A percentile compares a stretch with the other conserved stretches of the same genome.
These are phyloP conservation scores for Aspergillus pseudoterreus DNA, from an alignment of 2,329 filamentous ascomycete genomes.

Conservation along the genomic window DNA sequence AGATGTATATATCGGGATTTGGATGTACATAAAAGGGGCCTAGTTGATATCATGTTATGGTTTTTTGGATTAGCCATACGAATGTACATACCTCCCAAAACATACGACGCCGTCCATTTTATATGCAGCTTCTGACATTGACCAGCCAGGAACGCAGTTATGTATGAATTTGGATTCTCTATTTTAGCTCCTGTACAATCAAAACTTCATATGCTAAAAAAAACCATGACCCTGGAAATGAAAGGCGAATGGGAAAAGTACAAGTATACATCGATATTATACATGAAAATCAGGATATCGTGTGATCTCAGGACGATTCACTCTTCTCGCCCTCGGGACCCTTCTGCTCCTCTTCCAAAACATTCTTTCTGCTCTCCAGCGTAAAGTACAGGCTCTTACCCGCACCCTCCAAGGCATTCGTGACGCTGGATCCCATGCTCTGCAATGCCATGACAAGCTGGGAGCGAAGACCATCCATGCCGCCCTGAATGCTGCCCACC, in stretches of 20 bases:
- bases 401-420: slow-evolving; percentile 73
- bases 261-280: slow-evolving; percentile 30
- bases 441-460: slow-evolving; percentile 81
- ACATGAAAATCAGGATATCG: slow-evolving; percentile 24
- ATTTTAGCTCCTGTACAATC: slow-evolving; percentile 4
- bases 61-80: background rate
- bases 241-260: slow-evolving; percentile 18
- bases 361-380: slow-evolving; percentile 73
- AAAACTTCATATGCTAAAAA: slow-evolving; percentile 15
- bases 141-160: background rate
- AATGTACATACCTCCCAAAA: background rate
- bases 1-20: background rate
- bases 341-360: slow-evolving; percentile 70
- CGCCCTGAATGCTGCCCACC: slow-evolving; percentile 75
- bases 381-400: slow-evolving; percentile 82
- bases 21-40: background rate
- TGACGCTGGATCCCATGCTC: slow-evolving; percentile 72
- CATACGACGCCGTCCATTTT: background rate
- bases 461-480: slow-evolving; percentile 72
- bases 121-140: background rate
- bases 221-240: slow-evolving; percentile 12
- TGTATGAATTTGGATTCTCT: slow-evolving; percentile 9
- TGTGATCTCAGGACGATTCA: slow-evolving; percentile 25
- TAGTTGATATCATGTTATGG: background rate
- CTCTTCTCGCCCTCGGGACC: slow-evolving; percentile 28